phyloP scores from a whole-genome alignment of 176 grass and related monocot species.

The Carex cristatella region DNA sequence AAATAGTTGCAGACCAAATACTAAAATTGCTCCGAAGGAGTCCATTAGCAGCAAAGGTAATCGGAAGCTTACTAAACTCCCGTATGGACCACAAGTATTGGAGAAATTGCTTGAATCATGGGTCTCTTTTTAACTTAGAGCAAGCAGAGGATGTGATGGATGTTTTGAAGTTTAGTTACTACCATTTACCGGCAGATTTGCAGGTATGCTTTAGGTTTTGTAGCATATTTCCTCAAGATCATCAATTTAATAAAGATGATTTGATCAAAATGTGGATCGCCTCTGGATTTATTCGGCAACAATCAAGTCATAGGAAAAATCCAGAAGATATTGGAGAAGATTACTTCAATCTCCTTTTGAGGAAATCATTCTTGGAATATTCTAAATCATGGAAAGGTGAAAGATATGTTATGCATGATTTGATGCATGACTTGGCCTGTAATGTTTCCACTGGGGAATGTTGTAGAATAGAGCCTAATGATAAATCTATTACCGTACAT shows the following conservation, averaged over 20 bases:
- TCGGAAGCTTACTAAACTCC: slow-evolving; percentile 11
- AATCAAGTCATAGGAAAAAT: not conserved
- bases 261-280: slow-evolving; percentile 42
- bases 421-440: slow-evolving; percentile 41
- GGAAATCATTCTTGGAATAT: slow-evolving; percentile 36
- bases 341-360: slow-evolving; percentile 25
- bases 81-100: not conserved
- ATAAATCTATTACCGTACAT: not conserved
- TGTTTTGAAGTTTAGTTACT: slow-evolving; percentile 1
- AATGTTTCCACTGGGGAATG: slow-evolving; percentile 28
- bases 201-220: slow-evolving; percentile 11
- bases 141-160: not conserved
- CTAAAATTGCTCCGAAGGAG: not conserved
- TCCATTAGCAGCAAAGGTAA: slow-evolving; percentile 18
- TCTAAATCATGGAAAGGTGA: not conserved
- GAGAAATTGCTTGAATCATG: not conserved
- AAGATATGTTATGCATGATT: slow-evolving; percentile 31
- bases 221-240: slow-evolving; percentile 12
- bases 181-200: not conserved
- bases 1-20: not conserved
- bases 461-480: slow-evolving; percentile 9
- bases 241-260: slow-evolving; percentile 29
- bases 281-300: slow-evolving; percentile 15
- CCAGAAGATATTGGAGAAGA: slow-evolving; percentile 26
- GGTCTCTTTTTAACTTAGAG: not conserved